Evolutionary conservation across 2,329 filamentous ascomycete species (phyloP).

Genomic region (Venturia asperata): DNA sequence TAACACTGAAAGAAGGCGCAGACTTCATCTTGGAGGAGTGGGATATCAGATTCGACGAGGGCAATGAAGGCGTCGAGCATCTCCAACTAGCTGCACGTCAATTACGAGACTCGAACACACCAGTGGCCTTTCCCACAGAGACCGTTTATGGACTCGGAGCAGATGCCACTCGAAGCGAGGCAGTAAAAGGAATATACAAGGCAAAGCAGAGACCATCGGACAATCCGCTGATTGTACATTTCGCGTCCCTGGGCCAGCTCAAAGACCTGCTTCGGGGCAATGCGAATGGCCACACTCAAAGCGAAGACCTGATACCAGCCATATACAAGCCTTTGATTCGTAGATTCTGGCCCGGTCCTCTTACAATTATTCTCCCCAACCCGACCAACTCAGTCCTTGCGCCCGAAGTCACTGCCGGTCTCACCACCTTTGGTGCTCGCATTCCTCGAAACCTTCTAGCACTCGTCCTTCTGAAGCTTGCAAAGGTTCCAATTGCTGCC

Average conservation of each 20-base stretch:
- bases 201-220: conserved; percentile 88
- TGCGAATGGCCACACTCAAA: not conserved
- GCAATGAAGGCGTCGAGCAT: not conserved
- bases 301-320: conserved; percentile 51
- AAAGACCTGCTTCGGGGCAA: conserved; percentile 48
- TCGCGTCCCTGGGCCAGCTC: conserved; percentile 74
- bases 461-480: conserved; percentile 72
- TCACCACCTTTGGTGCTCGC: conserved; percentile 78
- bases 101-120: conserved; percentile 31
- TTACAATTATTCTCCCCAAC: conserved; percentile 83
- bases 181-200: conserved; percentile 85
- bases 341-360: conserved; percentile 86
- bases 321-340: conserved; percentile 74
- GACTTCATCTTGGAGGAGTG: conserved; percentile 16
- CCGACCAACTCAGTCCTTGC: conserved; percentile 65
- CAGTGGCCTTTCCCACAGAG: conserved; percentile 94
- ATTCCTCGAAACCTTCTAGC: conserved; percentile 86
- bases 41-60: conserved; percentile 2
- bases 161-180: conserved; percentile 76
- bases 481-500: conserved; percentile 73
- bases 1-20: not conserved
- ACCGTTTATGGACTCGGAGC: conserved; percentile 97
- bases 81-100: conserved; percentile 10
- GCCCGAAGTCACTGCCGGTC: conserved; percentile 82
- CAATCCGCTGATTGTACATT: conserved; percentile 91